Percentiles rank a stretch among this genome's conserved stretches.
These are phyloP conservation scores for Lycium barbarum DNA, from an alignment of 257 asterid genomes.

Conservation along the genomic window DNA sequence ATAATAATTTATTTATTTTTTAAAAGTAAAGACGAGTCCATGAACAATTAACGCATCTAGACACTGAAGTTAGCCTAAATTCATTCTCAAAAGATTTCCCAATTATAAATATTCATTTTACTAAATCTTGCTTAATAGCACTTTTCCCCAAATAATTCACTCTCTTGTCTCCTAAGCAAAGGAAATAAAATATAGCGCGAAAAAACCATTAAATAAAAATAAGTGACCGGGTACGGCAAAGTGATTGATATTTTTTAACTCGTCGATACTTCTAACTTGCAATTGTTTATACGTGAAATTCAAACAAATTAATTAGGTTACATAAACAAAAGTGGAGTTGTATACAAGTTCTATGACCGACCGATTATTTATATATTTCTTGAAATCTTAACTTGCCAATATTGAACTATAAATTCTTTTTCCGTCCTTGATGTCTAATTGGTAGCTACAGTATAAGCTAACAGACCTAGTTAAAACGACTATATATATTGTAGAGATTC, in stretches of 20 bases:
- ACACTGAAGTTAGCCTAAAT: background rate
- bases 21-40: background rate
- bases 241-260: background rate
- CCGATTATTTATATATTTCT: background rate
- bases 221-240: background rate
- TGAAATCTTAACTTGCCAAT: background rate
- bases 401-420: background rate
- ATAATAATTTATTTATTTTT: background rate
- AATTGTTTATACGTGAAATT: background rate
- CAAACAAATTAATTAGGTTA: background rate
- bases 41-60: background rate
- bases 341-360: background rate
- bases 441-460: too few relatives aligned
- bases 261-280: background rate
- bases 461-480: background rate
- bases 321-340: background rate
- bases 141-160: slow-evolving; percentile 17
- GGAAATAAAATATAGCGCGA: background rate
- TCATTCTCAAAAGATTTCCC: background rate
- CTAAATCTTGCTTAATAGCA: background rate
- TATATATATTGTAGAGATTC: background rate
- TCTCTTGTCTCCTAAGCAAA: background rate
- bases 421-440: background rate
- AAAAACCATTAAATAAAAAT: background rate
- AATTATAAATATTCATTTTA: background rate